These are phyloP conservation scores for Russula sp. DNA, from an alignment of 768 basidiomycete genomes.

Conservation along the genomic window DNA sequence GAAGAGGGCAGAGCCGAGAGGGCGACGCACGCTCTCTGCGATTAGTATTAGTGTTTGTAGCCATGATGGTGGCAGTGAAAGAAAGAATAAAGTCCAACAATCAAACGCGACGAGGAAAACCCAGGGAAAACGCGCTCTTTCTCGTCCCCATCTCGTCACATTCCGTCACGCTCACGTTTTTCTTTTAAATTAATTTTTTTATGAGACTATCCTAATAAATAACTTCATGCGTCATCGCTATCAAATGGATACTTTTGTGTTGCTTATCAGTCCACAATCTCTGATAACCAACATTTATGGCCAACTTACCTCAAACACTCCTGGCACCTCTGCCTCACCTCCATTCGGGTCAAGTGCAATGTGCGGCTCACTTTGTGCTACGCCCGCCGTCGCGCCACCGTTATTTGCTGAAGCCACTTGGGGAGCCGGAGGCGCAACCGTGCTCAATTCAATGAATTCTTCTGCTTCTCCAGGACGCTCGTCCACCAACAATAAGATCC, in stretches of 20 bases:
- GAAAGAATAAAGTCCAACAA: not conserved
- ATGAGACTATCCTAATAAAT: not conserved
- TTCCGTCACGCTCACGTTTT: slow-evolving; percentile 22
- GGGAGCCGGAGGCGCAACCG: slow-evolving; percentile 34
- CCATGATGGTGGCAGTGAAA: slow-evolving; percentile 25
- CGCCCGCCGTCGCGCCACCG: slow-evolving; percentile 36
- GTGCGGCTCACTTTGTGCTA: slow-evolving; percentile 38
- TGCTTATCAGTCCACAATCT: slow-evolving; percentile 31
- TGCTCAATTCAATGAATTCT: slow-evolving; percentile 66
- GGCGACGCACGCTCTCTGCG: slow-evolving; percentile 29
- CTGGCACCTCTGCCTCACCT: slow-evolving; percentile 73
- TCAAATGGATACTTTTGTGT: slow-evolving; percentile 72
- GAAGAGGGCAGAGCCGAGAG: not conserved
- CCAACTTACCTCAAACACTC: slow-evolving; percentile 74
- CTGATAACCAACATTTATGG: not conserved
- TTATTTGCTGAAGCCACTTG: slow-evolving; percentile 35
- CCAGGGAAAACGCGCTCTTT: slow-evolving; percentile 13
- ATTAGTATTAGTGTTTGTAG: slow-evolving; percentile 27
- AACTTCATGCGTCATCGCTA: slow-evolving; percentile 48
- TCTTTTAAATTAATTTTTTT: not conserved
- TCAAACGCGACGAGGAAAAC: slow-evolving; percentile 18
- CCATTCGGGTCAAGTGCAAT: slow-evolving; percentile 68
- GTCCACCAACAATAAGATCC: slow-evolving; percentile 83
- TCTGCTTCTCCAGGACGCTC: slow-evolving; percentile 63
- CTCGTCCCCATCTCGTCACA: slow-evolving; percentile 18